Evolutionary conservation across 345 rosid genomes (phyloP), one percentile per base, ranked within the genome.

Genomic region (Trapa incisa): DNA sequence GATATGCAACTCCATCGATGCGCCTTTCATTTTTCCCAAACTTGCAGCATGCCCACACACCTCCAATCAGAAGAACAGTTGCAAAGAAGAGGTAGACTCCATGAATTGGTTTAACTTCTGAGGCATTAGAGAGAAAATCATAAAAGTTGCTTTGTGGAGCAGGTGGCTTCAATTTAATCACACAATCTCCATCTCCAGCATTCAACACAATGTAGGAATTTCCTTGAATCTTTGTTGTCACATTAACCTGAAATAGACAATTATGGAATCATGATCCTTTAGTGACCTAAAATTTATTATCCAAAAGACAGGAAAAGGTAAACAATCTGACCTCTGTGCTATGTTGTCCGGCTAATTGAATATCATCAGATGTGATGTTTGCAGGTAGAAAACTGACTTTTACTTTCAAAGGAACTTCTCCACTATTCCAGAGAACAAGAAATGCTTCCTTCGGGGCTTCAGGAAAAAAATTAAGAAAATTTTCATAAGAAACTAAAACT

Each of bases 1-100:
- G 96, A 70, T 88, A 89, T 65, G 89, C 81, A 52, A 86, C 73
- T 63, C 86, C 89, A 52, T 66, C 74, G 10, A 66, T 85, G 57
- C 75, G 86, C 65, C 74, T 76, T 64, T 78, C 83, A 52, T 78
- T 72, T 73, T 78, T 89, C 72, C 87, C 72, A 47, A 79, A 83
- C 67, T 76, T 78, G 83, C 88, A 89, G 64, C 86, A 83, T 17
- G 78, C 86, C 84, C 87, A 84, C 38, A 61, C 71, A 54, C 76
- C 79, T 77, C 77, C 81, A 37, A 68, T 62, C 1, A 71, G 47
- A 61, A 80, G 60, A 58, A 56, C 57, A 61, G 66, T 61, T 12
- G 72, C 68, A 39, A 80, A 64, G 50, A 77, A 37, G 47, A 76
- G 71, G 75, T 73, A 80, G 64, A 73, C 75, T 58, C 77, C 84